Base-by-base conservation (phyloP, 345 rosid genomes). In the Rhodomyrtus tomentosa region DNA sequence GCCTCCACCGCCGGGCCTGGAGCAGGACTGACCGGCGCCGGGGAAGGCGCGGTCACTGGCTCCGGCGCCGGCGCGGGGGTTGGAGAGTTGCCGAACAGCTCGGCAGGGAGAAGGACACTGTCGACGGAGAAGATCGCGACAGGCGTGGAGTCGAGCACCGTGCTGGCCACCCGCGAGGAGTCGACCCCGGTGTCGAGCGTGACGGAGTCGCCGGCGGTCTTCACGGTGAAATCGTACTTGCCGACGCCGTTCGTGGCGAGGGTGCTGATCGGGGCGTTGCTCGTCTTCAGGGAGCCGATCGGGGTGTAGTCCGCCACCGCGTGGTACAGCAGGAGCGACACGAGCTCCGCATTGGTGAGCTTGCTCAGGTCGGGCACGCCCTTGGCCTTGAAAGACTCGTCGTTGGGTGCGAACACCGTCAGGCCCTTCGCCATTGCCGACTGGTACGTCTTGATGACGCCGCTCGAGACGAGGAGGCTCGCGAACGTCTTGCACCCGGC, bases 401-500 rank as follows among this genome's bases (percentile, higher is more conserved):
- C 98, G 58, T 87, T 86, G 51, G 99, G 98, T 27, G 98, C 98
- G 58, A 97, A 97, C 29, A 95, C 55, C 7, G 98, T 97, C 89
- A 95, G 89, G 4, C 99, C 98, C 73, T 95, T 94, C 5, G 88
- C 92, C 7, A 89, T 21, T 21, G 95, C 91, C 3, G 98, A 82
- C 91, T 92, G 89, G 56, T 89, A 97, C 36, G 91, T 92, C 89
- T 95, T 95, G 72, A 95, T 84, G 32, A 95, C 98, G 21, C 99
- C 99, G 50, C 93, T 97, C 2, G 92, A 80, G 5, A 68, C 82
- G 13, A 97, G 91, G 82, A 95, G 86, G 80, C 85, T 29, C 7
- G 98, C 98, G 55, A 95, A 95, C 5, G 95, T 95, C 87, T 94
- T 95, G 85, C 96, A 94, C 7, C 98, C 98, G 42, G 96, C 98